phyloP scores from a whole-genome alignment of 148 eudicot species.

The Polygonum aviculare region DNA sequence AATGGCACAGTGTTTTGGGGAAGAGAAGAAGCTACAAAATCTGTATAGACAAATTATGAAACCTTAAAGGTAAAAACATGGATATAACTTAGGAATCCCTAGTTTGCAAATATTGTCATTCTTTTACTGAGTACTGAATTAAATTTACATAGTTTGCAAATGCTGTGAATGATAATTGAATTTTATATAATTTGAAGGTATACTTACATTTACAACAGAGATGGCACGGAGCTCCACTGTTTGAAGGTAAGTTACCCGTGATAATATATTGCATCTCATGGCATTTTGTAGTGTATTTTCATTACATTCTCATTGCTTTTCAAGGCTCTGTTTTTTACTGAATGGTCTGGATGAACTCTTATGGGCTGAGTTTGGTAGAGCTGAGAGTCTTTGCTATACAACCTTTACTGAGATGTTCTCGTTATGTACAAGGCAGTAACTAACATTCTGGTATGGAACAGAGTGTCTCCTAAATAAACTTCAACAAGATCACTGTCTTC shows the following conservation, averaged over 20 bases:
- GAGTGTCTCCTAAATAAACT: not conserved
- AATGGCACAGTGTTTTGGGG: not conserved
- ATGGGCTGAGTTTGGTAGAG: not conserved
- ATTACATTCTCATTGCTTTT: not conserved
- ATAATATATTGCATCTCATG: not conserved
- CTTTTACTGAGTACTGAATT: not conserved
- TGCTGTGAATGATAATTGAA: not conserved
- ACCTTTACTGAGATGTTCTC: not conserved
- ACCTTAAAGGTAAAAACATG: too few species aligned
- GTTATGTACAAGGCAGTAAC: not conserved
- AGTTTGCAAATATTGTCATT: not conserved
- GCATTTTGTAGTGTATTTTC: not conserved
- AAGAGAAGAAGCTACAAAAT: too few species aligned
- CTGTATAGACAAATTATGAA: too few species aligned
- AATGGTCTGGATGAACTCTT: slow-evolving; percentile 36
- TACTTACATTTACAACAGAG: slow-evolving; percentile 59
- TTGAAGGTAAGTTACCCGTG: slow-evolving; percentile 42
- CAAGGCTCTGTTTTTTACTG: not conserved
- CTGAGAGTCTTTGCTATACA: not conserved
- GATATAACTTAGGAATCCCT: too few species aligned
- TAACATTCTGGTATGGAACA: not conserved
- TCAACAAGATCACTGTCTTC: not conserved
- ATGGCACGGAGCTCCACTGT: slow-evolving; percentile 77
- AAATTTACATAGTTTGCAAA: not conserved
- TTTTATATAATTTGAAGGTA: slow-evolving; percentile 36